Evolutionary conservation across 805 yeast genomes (phyloP), one percentile per base, ranked within the genome.

Genomic region (Babjeviella inositovora): DNA sequence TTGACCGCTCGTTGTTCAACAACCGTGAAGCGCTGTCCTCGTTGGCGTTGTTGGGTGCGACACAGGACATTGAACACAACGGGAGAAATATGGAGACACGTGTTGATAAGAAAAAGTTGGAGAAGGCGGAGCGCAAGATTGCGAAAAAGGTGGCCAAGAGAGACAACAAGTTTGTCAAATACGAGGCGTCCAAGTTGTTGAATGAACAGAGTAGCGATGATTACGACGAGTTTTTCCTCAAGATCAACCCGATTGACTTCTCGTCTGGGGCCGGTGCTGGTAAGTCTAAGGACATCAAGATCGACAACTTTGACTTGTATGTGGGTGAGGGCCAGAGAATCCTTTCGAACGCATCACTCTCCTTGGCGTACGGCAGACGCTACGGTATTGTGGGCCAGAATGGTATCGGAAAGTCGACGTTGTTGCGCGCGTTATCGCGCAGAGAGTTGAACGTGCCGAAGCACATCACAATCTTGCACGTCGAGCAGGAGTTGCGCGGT

Each of bases 381-480:
- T 90, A 90, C 38, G 99, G 98, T 69, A 55, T 90, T 25, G 95
- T 90, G 20, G 99, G 99, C 50, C 93, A 85, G 45, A 90, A 90
- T 57, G 99, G 99, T 87, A 85, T 90, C 36, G 99, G 99, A 73
- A 90, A 90, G 49, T 85, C 97, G 20, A 90, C 98, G 0, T 54
- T 90, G 25, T 57, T 90, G 43, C 65, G 81, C 35, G 99, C 99
- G 0, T 56, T 90, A 25, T 75, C 96, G 1, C 69, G 93, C 47
- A 75, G 99, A 65, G 98, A 90, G 43, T 59, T 90, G 37, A 71
- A 82, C 28, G 76, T 90, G 36, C 97, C 98, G 8, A 84, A 80
- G 38, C 97, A 90, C 47, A 87, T 90, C 32, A 80, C 97, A 2
- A 80, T 90, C 47, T 60, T 90, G 36, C 95, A 90, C 41, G 99